Base-by-base conservation (phyloP, 1,139 yeast species). In the Lodderomyces orthopsilosis region DNA sequence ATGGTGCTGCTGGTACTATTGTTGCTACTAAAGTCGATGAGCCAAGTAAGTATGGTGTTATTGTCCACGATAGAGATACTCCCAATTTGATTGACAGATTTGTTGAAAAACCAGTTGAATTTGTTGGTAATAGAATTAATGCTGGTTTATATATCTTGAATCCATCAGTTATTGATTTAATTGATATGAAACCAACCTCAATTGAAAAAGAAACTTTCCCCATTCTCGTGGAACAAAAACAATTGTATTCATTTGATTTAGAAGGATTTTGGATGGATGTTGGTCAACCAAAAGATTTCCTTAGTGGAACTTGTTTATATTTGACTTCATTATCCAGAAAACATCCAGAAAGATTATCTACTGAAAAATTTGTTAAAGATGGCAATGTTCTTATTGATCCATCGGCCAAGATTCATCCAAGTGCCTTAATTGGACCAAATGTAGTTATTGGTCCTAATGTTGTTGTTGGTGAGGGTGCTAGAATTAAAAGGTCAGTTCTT, bases 241-340 rank as follows among this genome's bases (percentile, higher is more conserved):
- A 87, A 52, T 79, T 94, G 61, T 95, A 84, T 79, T 90, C 98
- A 46, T 94, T 88, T 64, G 99, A 94, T 70, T 83, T 94, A 64
- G 97, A 93, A 75, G 98, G 98, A 54, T 94, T 83, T 87, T 94
- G 99, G 99, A 94, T 94, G 98, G 99, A 94, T 70, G 97, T 94
- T 58, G 99, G 99, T 69, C 99, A 94, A 78, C 99, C 99, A 79
- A 93, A 93, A 82, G 99, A 94, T 74, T 94, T 90, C 83, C 77
- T 94, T 59, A 84, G 96, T 49, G 99, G 99, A 68, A 89, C 98
- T 62, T 84, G 90, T 58, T 79, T 93, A 55, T 94, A 91, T 80
- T 79, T 94, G 68, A 80, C 87, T 63, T 85, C 98, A 46, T 75
- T 90, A 63, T 70, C 94, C 58, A 86, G 85, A 79, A 88, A 85